Base-by-base conservation (phyloP, 139 green algal species). In the Coelastrella sp. region DNA sequence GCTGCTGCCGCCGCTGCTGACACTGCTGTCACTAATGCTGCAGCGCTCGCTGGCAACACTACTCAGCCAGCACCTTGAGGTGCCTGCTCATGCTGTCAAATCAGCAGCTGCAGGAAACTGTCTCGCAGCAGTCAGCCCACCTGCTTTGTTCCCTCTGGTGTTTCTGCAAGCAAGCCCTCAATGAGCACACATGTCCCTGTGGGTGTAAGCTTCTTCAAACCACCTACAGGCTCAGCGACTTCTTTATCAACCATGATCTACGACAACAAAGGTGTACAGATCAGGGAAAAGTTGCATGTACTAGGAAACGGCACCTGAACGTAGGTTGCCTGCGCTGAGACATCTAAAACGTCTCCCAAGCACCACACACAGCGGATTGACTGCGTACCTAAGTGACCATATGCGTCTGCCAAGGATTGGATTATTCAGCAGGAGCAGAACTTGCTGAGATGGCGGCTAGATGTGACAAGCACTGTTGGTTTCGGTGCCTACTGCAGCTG, bases 181-280 rank as follows among this genome's bases (percentile, higher is more conserved):
- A 99, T 92, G 17, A 98, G 90, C 20, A 99, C 92, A 59, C 92
- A 96, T 22, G 97, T 98, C 6, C 97, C 97, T 12, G 98, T 99
- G 72, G 96, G 89, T 15, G 94, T 92, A 15, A 97, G 74, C 20
- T 94, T 90, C 73, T 94, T 96, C 6, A 99, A 88, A 7, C 93
- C 94, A 58, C 79, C 96, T 1, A 96, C 65, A 20, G 88, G 89
- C 85, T 96, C 95, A 7, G 93, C 97, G 24, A 98, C 95, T 80
- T 97, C 96, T 92, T 97, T 97, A 15, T 87, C 87, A 17, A 99
- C 90, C 92, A 98, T 97, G 4, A 98, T 93, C 95, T 98, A 95
- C 12, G 7, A 49, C 0, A 25, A 25, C 15, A 7, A 25, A 25
- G 17, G 24, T 15, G 24, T 27, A 19, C 17, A 76, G n/a, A 19